Base-by-base conservation (phyloP, 148 eudicot genomes). In the Amaranthus cruentus region DNA sequence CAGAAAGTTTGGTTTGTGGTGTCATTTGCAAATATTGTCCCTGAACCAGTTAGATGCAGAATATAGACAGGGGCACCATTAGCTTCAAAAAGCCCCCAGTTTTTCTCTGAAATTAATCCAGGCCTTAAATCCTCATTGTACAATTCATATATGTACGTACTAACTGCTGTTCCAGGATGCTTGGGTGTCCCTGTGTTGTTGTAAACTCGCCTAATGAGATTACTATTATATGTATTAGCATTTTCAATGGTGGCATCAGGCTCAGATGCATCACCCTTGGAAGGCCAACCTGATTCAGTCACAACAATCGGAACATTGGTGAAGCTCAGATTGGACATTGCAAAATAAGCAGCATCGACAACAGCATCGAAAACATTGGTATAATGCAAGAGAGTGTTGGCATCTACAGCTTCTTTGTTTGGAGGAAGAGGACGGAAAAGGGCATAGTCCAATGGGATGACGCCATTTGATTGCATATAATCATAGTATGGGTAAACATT, bases 251-350 rank as follows among this genome's bases (percentile, higher is more conserved):
- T 89, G 62, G 98, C 98, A 66, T 85, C 95, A 4, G 91, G 91
- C 85, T 94, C 98, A 0, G 84, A 69, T 0, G 95, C 68, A 67
- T 85, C 95, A 13, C 98, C 98, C 77, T 88, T 91, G 6, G 97
- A 91, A 76, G 98, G 98, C 98, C 98, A 94, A 9, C 98, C 98
- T 15, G 98, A 85, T 81, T 94, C 98, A 0, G 96, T 91, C 18
- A 94, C 98, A 0, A 86, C 60, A 49, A 94, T 78, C 38, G 98
- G 96, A 43, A 94, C 76, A 78, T 91, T 91, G 28, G 97, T 88
- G 86, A 94, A 83, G 83, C 91, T 94, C 13, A 94, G 73, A 79
- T 84, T 79, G 28, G 91, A 84, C 92, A 91, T 89, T 49, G 98
- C 84, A 75, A 91, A 93, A 81, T 93, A 91, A 52, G 97, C 84